A percentile compares a stretch with the other conserved stretches of the same genome.
These are phyloP conservation scores for Talaromyces sp. DNA, from an alignment of 2,329 filamentous ascomycete genomes.

Conservation along the genomic window DNA sequence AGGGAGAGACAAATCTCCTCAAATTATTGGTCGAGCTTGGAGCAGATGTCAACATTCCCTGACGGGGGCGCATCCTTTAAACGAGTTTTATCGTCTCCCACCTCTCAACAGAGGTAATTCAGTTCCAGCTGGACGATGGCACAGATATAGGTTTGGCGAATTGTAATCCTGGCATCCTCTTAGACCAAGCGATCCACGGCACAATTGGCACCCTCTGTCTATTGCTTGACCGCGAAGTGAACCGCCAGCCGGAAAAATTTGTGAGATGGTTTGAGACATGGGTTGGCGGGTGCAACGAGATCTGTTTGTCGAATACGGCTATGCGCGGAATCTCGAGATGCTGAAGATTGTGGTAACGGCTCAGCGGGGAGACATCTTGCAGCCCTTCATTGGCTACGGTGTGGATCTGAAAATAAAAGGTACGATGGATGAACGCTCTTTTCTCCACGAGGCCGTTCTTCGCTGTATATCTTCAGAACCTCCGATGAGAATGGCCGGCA, in stretches of 20 bases:
- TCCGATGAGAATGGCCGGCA: background rate
- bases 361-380: background rate
- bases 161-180: background rate
- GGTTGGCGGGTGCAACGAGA: background rate
- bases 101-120: background rate
- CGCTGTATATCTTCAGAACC: background rate
- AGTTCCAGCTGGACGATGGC: constrained; percentile 8
- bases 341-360: background rate
- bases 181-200: background rate
- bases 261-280: background rate
- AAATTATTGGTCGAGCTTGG: background rate
- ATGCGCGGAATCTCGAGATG: background rate
- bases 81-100: background rate
- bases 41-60: background rate
- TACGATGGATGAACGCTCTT: no score
- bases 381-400: background rate
- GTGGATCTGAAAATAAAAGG: background rate
- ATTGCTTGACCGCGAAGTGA: background rate
- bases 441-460: background rate
- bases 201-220: background rate
- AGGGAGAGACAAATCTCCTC: background rate
- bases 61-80: background rate
- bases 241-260: background rate
- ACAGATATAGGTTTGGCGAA: constrained; percentile 8
- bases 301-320: background rate